Conservation (phyloP, 2,329 filamentous ascomycete genomes). For the Hymenotorrendiella dingleyae region DNA sequence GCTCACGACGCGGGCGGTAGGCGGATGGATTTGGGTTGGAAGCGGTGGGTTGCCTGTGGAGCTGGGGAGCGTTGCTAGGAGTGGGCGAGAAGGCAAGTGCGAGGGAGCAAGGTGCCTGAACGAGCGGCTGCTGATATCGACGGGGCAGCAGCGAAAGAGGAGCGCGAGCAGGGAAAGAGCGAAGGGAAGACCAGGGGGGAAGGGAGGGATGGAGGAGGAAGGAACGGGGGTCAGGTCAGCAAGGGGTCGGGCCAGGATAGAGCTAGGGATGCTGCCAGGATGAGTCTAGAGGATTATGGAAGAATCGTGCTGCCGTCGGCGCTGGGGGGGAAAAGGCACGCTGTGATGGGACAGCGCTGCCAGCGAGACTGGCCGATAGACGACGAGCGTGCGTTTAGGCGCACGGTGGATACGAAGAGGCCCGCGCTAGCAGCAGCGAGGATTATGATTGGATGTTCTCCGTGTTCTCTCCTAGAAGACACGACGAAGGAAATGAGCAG, state of each 20-base stretch:
- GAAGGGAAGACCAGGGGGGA: background rate
- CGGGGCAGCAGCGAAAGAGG: background rate
- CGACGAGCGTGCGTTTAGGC: no score
- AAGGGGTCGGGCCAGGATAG: background rate
- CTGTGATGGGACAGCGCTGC: no score
- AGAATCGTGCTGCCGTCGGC: background rate
- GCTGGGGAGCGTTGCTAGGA: background rate
- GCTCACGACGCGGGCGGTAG: background rate
- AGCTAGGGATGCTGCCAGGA: background rate
- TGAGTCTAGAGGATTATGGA: no score
- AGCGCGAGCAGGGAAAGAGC: background rate
- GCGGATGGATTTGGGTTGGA: background rate
- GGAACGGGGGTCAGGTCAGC: background rate
- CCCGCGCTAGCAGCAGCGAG: no score
- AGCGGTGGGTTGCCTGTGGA: background rate
- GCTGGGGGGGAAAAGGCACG: background rate
- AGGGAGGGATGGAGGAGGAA: background rate
- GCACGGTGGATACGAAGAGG: no score
- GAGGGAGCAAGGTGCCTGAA: background rate
- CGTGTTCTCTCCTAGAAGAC: no score
- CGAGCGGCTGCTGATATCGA: constrained; percentile 3
- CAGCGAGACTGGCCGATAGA: no score
- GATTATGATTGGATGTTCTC: no score
- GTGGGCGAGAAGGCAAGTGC: background rate
- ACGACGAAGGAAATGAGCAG: no score